A percentile compares a stretch with the other conserved stretches of the same genome.
These are phyloP conservation scores for Aspergillus sp. DNA, from an alignment of 2,329 filamentous ascomycete genomes.

Conservation along the genomic window DNA sequence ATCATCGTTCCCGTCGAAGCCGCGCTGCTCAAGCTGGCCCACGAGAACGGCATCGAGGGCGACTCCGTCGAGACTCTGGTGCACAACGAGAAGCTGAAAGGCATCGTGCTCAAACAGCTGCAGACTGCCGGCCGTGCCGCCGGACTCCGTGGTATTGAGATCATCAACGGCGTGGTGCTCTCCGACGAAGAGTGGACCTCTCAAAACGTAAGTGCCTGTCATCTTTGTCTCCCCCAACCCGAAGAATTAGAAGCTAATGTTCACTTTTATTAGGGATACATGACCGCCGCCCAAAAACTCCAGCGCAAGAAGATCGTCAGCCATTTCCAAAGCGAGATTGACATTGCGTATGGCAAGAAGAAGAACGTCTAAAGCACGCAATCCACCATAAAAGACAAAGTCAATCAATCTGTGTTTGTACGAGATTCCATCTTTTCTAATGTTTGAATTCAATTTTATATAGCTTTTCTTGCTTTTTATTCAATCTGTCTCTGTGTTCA, in stretches of 20 bases:
- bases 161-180: slow-evolving; percentile 45
- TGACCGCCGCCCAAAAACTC: slow-evolving; percentile 71
- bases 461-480: background rate
- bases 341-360: slow-evolving; percentile 57
- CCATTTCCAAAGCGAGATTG: slow-evolving; percentile 62
- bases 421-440: background rate
- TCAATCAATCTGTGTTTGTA: background rate
- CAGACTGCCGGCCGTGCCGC: slow-evolving; percentile 37
- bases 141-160: slow-evolving; percentile 41
- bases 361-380: slow-evolving; percentile 13
- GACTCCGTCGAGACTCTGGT: slow-evolving; percentile 68
- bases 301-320: slow-evolving; percentile 67
- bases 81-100: slow-evolving; percentile 44
- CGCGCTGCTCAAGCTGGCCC: slow-evolving; percentile 56
- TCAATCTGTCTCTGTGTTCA: background rate
- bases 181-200: slow-evolving; percentile 48
- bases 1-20: slow-evolving; percentile 67
- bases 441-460: background rate
- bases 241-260: slow-evolving; percentile 18
- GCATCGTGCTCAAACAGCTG: slow-evolving; percentile 41
- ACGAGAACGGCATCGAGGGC: slow-evolving; percentile 61
- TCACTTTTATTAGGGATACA: slow-evolving; percentile 52
- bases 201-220: slow-evolving; percentile 36
- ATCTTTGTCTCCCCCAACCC: background rate
- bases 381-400: background rate